phyloP scores from a whole-genome alignment of 139 green algal species.

The Chlamydomonas eustigma region DNA sequence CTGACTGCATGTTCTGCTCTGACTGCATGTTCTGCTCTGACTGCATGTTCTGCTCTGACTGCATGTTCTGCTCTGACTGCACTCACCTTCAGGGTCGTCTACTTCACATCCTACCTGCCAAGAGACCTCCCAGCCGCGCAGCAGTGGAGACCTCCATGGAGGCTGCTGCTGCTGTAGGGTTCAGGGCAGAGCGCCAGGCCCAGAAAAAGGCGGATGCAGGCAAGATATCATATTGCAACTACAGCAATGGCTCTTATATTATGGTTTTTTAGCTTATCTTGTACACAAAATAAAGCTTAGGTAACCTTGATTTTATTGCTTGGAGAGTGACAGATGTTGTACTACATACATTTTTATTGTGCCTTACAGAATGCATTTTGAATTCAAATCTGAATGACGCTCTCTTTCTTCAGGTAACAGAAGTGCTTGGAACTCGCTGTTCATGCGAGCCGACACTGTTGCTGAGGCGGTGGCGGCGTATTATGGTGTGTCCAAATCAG shows the following conservation, averaged over 20 bases:
- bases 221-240: too few relatives aligned
- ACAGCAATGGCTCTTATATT: too few relatives aligned
- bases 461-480: conserved; percentile 83
- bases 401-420: conserved; percentile 45
- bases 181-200: conserved; percentile 61
- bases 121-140: conserved; percentile 31
- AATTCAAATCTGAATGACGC: too few relatives aligned
- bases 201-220: conserved; percentile 66
- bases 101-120: conserved; percentile 88
- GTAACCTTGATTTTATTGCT: too few relatives aligned
- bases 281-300: too few relatives aligned
- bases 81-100: conserved; percentile 67
- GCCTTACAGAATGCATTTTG: too few relatives aligned
- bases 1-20: too few relatives aligned
- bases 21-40: too few relatives aligned
- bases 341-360: too few relatives aligned
- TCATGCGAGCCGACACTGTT: conserved; percentile 95
- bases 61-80: neutral
- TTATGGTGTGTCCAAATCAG: conserved; percentile 81
- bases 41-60: too few relatives aligned
- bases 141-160: neutral
- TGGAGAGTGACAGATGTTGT: too few relatives aligned
- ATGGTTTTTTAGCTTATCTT: too few relatives aligned
- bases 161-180: conserved; percentile 14
- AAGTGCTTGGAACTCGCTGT: conserved; percentile 93